These are phyloP conservation scores for Entomortierella chlamydospora DNA, from an alignment of 192 early-diverging fungal species.

Conservation along the genomic window DNA sequence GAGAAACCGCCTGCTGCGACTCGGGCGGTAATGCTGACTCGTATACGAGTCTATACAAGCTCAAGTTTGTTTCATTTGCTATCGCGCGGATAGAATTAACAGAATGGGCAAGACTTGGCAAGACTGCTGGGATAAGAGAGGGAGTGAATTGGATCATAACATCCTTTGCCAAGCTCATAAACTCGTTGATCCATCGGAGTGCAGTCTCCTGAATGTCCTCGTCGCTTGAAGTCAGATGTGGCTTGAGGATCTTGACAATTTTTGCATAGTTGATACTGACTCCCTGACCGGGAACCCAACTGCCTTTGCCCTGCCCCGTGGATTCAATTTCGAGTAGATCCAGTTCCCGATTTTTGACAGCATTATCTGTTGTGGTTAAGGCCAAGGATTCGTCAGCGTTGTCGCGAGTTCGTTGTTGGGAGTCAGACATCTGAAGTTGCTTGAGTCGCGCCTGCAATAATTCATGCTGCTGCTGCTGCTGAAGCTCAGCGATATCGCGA, in stretches of 20 bases:
- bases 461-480: slow-evolving; percentile 63
- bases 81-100: slow-evolving; percentile 72
- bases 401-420: slow-evolving; percentile 12
- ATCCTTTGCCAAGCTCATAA: slow-evolving; percentile 84
- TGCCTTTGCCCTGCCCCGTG: slow-evolving; percentile 63
- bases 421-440: slow-evolving; percentile 26
- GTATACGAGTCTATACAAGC: slow-evolving; percentile 80
- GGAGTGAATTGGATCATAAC: slow-evolving; percentile 89
- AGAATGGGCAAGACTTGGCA: slow-evolving; percentile 89
- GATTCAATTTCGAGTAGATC: slow-evolving; percentile 49
- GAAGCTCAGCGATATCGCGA: slow-evolving; percentile 72
- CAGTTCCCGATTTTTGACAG: not conserved
- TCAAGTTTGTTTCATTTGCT: slow-evolving; percentile 86
- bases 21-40: slow-evolving; percentile 66
- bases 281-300: slow-evolving; percentile 81
- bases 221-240: slow-evolving; percentile 80
- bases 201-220: slow-evolving; percentile 95
- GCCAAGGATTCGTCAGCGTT: slow-evolving; percentile 8
- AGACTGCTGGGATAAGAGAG: slow-evolving; percentile 80
- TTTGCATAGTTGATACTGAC: slow-evolving; percentile 86
- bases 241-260: slow-evolving; percentile 86
- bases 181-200: slow-evolving; percentile 92
- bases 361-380: slow-evolving; percentile 11
- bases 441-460: slow-evolving; percentile 41
- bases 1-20: slow-evolving; percentile 15